Evolutionary conservation across 2,329 filamentous ascomycete species (phyloP), one percentile per base, ranked within the genome.

Genomic region (Ascochyta rabiei): DNA sequence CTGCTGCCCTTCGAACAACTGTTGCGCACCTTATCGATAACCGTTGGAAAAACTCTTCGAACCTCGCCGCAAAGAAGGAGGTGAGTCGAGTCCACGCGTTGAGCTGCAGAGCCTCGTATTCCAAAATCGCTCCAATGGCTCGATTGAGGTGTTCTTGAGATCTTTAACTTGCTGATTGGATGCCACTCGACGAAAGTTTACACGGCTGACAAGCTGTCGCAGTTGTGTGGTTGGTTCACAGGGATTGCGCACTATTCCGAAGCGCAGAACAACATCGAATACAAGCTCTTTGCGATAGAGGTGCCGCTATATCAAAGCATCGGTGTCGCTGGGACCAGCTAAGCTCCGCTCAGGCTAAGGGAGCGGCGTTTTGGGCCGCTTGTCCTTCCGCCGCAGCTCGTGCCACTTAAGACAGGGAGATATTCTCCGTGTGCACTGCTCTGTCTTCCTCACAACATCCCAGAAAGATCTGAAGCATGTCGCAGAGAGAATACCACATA

Each of bases 401-500:
- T 61, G 61, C 59, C 66, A 63, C 65, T 60, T 60, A 60, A 59
- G 47, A 53, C 59, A 57, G 46, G 57, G 57, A 58, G 57, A 50
- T 38, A 53, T 51, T 63, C 58, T 58, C 41, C 50, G 49, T 42
- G 53, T 50, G 37, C 46, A 45, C 35, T 52, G 37, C 51, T 44
- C 58, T 44, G 19, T 49, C 48, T 53, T 52, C 47, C 35, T 49
- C 41, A 56, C 59, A 48, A 62, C 50, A 44, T 38, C 43, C 28
- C 39, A 19, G 47, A 39, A 45, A 45, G 13, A 52, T 46, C 40
- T 57, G 44, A 69, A 68, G 44, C 60, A 75, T 75, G 74, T 73
- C 71, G 63, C 74, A 76, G 63, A 67, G 75, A 57, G 75, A 77
- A 59, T 77, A 77, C 59, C 75, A 77, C 62, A 77, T 77, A 57